Evolutionary conservation across 768 basidiomycete species (phyloP), one percentile per base, ranked within the genome.

Genomic region (Tricholoma saponaceum): DNA sequence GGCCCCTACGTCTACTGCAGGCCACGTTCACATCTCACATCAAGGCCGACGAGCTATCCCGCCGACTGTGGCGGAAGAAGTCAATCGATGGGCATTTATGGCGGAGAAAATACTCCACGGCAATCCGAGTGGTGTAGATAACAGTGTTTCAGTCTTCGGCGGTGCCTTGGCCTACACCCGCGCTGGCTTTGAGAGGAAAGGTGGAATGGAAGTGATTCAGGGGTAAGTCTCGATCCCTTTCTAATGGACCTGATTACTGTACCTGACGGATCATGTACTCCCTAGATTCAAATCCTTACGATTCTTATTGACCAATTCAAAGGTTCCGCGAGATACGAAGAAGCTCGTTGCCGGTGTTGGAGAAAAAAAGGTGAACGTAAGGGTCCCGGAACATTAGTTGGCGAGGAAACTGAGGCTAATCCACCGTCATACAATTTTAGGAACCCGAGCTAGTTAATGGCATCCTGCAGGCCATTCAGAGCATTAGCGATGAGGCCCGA

Each of bases 51-150:
- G 83, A 54, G 84, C 87, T 55, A 77, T 94, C 62, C 76, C 88
- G 18, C 77, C 75, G 35, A 67, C 71, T 10, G 73, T 85, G 28
- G 90, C 92, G 4, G 88, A 95, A 61, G 79, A 87, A 61, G 86
- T 95, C 62, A 98, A 99, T 71, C 79, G 80, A 49, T 98, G 94
- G 86, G 94, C 97, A 18, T 98, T 97, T 73, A 77, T 98, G 52
- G 82, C 89, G 10, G 97, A 99, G 76, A 98, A 98, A 72, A 89
- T 99, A 41, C 75, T 98, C 52, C 97, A 99, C 69, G 97, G 97
- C 0, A 98, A 90, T 66, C 97, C 97, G 2, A 96, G 93, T 64
- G 97, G 97, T 8, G 90, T 99, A 22, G 97, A 99, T 70, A 98
- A 99, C 70, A 90, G 95, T 18, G 92, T 98, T 33, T 82, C 91